Base-by-base conservation (phyloP, 257 asterid genomes). In the Voacanga thouarsii region DNA sequence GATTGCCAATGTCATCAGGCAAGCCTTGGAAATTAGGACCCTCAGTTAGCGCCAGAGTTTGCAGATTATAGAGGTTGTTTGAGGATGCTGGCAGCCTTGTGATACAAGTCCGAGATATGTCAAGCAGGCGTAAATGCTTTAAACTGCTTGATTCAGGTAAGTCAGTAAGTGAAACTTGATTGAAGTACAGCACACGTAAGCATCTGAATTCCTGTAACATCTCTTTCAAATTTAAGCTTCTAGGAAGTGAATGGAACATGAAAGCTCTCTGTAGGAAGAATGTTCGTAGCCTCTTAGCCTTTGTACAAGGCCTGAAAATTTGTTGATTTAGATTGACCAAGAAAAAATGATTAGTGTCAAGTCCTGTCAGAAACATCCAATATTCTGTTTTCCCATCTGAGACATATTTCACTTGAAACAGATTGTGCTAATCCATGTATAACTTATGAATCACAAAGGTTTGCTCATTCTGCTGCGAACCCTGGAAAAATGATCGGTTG, bases 51-150 rank as follows among this genome's bases (percentile, higher is more conserved):
- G 39, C 72, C 50, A 67, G 72, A 67, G 72, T 67, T 39, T 67
- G 72, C 50, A 67, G 50, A 67, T 67, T 67, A 33, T 39, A 67
- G 72, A 67, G 72, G 39, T 67, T 67, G 50, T 67, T 67, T 39
- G 39, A 10, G 0, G 72, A 67, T 33, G 37, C 37, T 33, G 37
- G 50, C 24, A 67, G 72, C 24, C 49, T 37, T 5, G 44, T 39
- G 49, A 39, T 67, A 50, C 72, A 37, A 67, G 49, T 67, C 39
- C 72, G 24, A 39, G 49, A 67, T 12, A 67, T 19, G n/a, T 67
- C 72, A 21, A 67, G 72, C 47, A 67, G 72, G 47, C 50, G n/a
- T 67, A 67, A 67, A 37, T 67, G 72, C 72, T 67, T 67, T 21
- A 67, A 41, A 7, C 24, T 10, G 12, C 72, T 67, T 18, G 72